These are phyloP conservation scores for Brassica cretica DNA, from an alignment of 345 rosid genomes.

Conservation along the genomic window DNA sequence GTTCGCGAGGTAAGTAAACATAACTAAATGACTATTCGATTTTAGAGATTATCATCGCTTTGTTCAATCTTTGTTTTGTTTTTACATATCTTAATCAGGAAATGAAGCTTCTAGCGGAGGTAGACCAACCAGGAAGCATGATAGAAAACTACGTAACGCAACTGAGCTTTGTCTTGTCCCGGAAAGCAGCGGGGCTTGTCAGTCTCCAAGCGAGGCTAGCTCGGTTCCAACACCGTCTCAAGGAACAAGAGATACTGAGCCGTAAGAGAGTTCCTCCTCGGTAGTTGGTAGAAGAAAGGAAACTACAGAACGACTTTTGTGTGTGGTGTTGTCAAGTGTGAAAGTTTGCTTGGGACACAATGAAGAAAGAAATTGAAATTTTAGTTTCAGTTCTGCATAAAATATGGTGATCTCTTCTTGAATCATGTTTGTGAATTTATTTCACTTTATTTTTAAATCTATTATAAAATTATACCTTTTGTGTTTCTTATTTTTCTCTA, in stretches of 20 bases:
- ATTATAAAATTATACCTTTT: slow-evolving; percentile 22
- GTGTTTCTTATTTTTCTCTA: neutral
- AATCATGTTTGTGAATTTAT: slow-evolving; percentile 20
- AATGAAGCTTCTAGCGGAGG: slow-evolving; percentile 96
- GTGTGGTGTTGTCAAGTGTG: slow-evolving; percentile 33
- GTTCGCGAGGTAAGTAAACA: slow-evolving; percentile 79
- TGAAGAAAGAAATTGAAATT: slow-evolving; percentile 23
- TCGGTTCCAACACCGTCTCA: slow-evolving; percentile 93
- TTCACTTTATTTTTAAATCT: neutral
- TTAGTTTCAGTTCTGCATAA: neutral
- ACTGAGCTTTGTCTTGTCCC: slow-evolving; percentile 84
- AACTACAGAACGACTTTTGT: slow-evolving; percentile 4
- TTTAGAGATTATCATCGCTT: neutral
- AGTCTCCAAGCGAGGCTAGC: slow-evolving; percentile 95
- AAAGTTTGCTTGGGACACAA: slow-evolving; percentile 16
- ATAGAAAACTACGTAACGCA: slow-evolving; percentile 92
- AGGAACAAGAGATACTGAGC: slow-evolving; percentile 89
- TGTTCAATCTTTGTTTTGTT: neutral
- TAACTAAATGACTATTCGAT: neutral
- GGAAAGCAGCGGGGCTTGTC: slow-evolving; percentile 95
- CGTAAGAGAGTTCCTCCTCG: slow-evolving; percentile 76
- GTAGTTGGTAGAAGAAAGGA: slow-evolving; percentile 25
- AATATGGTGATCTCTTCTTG: slow-evolving; percentile 9
- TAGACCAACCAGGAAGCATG: slow-evolving; percentile 96
- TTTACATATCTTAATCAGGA: slow-evolving; percentile 52